phyloP scores from a whole-genome alignment of 1,284 basidiomycete genomes.

The Lentinus polychrous region DNA sequence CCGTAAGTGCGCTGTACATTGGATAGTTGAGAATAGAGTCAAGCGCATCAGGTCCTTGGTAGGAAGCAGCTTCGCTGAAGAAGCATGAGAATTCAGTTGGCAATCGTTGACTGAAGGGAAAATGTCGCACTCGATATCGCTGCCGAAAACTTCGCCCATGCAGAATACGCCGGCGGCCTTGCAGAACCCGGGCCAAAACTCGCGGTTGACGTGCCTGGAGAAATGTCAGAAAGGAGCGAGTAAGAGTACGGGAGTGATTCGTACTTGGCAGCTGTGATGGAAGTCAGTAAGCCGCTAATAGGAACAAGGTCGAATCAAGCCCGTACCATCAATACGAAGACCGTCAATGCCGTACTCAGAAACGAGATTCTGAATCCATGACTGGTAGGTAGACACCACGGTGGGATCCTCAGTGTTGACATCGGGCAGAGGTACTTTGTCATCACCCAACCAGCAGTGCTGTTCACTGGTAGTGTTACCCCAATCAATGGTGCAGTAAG shows the following conservation, averaged over 20 bases:
- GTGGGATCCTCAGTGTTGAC: constrained; percentile 61
- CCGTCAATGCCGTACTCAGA: constrained; percentile 62
- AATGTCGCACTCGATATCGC: constrained; percentile 43
- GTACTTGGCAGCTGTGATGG: constrained; percentile 38
- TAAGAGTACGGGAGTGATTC: constrained; percentile 12
- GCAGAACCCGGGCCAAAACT: constrained; percentile 71
- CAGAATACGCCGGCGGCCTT: constrained; percentile 74
- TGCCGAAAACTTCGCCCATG: constrained; percentile 75
- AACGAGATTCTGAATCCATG: constrained; percentile 61
- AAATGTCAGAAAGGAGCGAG: not conserved
- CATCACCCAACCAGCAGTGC: constrained; percentile 72
- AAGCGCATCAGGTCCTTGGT: constrained; percentile 31
- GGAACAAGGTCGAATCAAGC: not conserved
- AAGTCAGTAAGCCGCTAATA: not conserved
- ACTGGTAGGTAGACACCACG: constrained; percentile 51
- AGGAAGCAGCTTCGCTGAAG: constrained; percentile 19
- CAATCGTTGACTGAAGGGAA: constrained; percentile 3
- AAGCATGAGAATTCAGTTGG: not conserved
- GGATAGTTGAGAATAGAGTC: constrained; percentile 50
- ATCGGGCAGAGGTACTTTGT: constrained; percentile 63
- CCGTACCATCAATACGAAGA: constrained; percentile 65
- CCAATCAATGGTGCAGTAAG: constrained; percentile 64
- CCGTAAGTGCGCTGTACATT: constrained; percentile 38
- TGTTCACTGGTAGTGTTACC: constrained; percentile 60
- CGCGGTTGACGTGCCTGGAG: constrained; percentile 52